A percentile compares a stretch with the other conserved stretches of the same genome.
phyloP scores from a whole-genome alignment of 148 eudicot genomes.

The Rhododendron griersonianum region DNA sequence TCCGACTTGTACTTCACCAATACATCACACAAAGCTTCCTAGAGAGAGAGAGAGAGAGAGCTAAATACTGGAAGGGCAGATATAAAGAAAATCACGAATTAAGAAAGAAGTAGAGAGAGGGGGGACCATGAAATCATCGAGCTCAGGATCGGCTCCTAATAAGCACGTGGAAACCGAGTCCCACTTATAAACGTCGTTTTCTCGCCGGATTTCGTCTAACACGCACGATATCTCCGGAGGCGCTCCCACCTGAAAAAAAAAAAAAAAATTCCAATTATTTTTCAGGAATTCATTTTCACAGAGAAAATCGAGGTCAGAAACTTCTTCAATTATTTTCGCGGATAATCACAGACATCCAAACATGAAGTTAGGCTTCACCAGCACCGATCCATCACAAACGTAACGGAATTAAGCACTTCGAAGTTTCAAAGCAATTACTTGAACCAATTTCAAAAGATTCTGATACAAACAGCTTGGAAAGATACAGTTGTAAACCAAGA shows the following conservation, averaged over 20 bases:
- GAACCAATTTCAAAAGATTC: background rate
- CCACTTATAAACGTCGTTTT: slow-evolving; percentile 32
- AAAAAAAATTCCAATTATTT: background rate
- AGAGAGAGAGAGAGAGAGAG: background rate
- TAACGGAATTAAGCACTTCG: background rate
- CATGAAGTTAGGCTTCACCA: background rate
- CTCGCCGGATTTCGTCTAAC: slow-evolving; percentile 71
- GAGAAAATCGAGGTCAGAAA: background rate
- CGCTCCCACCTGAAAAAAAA: slow-evolving; percentile 64
- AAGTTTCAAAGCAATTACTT: background rate
- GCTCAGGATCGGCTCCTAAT: slow-evolving; percentile 84
- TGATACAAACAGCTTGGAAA: background rate
- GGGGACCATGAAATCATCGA: slow-evolving; percentile 81
- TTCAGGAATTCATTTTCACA: background rate
- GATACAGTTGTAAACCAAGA: no score
- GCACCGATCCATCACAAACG: background rate
- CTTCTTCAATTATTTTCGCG: background rate
- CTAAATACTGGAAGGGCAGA: background rate
- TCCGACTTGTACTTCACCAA: slow-evolving; percentile 77
- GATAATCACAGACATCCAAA: background rate
- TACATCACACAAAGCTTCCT: slow-evolving; percentile 78
- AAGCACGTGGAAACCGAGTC: slow-evolving; percentile 29
- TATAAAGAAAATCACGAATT: background rate
- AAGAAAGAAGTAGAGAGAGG: background rate
- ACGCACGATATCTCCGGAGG: slow-evolving; percentile 63